Conservation (phyloP, 176 grass and related monocot genomes). For the Lolium perenne region DNA sequence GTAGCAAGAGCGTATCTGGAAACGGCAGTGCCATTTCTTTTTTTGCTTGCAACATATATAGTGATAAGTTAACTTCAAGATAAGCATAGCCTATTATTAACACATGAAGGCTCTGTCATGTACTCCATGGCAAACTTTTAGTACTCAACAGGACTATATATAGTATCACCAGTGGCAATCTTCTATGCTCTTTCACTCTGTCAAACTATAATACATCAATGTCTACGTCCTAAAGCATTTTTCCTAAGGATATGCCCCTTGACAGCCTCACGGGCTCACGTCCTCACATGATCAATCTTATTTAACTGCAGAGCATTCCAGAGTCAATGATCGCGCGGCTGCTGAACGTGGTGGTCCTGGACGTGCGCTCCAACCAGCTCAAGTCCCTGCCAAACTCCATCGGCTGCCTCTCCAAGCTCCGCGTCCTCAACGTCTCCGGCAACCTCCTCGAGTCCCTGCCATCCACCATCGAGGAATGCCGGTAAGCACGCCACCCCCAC, state of each 20-base stretch:
- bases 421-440: conserved; percentile 90
- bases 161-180: background rate
- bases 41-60: background rate
- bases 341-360: conserved; percentile 80
- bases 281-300: background rate
- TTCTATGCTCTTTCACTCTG: background rate
- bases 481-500: conserved; percentile 32
- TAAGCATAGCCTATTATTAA: conserved; percentile 43
- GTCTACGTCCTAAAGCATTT: conserved; percentile 8
- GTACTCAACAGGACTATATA: background rate
- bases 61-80: conserved; percentile 49
- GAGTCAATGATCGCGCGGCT: conserved; percentile 93
- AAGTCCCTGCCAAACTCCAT: conserved; percentile 93
- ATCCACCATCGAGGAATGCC: conserved; percentile 88
- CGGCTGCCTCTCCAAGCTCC: conserved; percentile 95
- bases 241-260: background rate
- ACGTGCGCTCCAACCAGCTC: conserved; percentile 94
- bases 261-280: background rate
- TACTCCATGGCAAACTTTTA: background rate
- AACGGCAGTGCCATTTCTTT: conserved; percentile 2
- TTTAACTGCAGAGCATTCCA: conserved; percentile 67
- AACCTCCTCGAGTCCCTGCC: conserved; percentile 82
- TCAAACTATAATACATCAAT: conserved; percentile 7
- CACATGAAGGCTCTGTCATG: background rate
- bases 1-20: conserved; percentile 33